Conservation (phyloP, 495 filamentous ascomycete genomes). For the Aspergillus indologenus region DNA sequence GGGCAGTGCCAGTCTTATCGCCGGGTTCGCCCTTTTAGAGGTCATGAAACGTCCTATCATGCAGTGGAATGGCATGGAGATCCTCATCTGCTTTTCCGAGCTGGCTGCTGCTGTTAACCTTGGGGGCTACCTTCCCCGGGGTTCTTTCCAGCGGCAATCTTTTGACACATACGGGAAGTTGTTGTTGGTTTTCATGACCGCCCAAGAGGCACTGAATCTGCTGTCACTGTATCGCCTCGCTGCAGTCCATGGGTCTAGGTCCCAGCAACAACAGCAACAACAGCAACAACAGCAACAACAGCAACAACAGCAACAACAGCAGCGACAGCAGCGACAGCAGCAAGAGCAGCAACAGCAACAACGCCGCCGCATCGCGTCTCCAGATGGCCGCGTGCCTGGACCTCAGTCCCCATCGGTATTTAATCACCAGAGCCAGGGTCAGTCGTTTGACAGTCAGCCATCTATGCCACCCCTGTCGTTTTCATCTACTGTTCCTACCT, state of each 20-base stretch:
- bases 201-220: conserved; percentile 36
- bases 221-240: conserved; percentile 24
- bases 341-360: conserved; percentile 11
- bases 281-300: conserved; percentile 7
- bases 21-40: conserved; percentile 41
- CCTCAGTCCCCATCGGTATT: conserved; percentile 14
- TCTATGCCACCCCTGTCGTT: conserved; percentile 33
- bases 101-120: conserved; percentile 39
- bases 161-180: conserved; percentile 44
- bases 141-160: conserved; percentile 32
- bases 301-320: conserved; percentile 5
- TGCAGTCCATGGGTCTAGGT: background rate
- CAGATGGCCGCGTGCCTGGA: background rate
- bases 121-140: conserved; percentile 37
- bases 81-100: conserved; percentile 43
- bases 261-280: conserved; percentile 9
- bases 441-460: conserved; percentile 22
- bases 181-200: conserved; percentile 41
- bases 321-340: too few relatives aligned
- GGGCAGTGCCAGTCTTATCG: conserved; percentile 40
- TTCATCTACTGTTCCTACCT: conserved; percentile 26
- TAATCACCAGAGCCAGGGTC: conserved; percentile 16
- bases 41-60: conserved; percentile 34
- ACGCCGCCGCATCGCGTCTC: background rate
- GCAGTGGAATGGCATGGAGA: conserved; percentile 44